Conservation (phyloP, 164 flowering plant genomes). For the Berberis thunbergii region DNA sequence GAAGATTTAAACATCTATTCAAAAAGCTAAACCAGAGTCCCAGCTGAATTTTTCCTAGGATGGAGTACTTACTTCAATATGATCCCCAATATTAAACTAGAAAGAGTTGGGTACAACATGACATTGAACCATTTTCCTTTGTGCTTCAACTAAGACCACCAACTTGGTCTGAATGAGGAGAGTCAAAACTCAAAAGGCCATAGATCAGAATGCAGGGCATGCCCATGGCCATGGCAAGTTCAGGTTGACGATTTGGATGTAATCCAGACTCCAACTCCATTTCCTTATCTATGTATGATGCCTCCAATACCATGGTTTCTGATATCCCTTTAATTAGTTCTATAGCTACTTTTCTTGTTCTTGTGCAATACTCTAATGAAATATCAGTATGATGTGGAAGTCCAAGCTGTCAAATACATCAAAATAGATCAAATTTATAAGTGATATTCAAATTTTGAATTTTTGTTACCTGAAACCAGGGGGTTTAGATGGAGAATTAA, state of each 20-base stretch:
- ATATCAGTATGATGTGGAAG: constrained; percentile 26
- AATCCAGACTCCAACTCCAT: constrained; percentile 22
- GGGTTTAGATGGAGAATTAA: constrained; percentile 47
- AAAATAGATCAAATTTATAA: too few relatives aligned
- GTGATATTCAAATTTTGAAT: too few relatives aligned
- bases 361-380: constrained; percentile 26
- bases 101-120: constrained; percentile 41
- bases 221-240: constrained; percentile 69
- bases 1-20: not conserved
- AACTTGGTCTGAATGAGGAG: constrained; percentile 38
- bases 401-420: not conserved
- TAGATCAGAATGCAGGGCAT: constrained; percentile 64
- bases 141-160: constrained; percentile 61
- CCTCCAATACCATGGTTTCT: constrained; percentile 44
- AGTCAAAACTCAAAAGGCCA: constrained; percentile 52
- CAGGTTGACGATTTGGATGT: constrained; percentile 33
- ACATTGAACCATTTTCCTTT: constrained; percentile 56
- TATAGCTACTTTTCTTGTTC: constrained; percentile 19
- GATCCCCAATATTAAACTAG: constrained; percentile 57
- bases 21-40: not conserved
- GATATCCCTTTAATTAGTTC: constrained; percentile 40
- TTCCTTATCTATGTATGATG: constrained; percentile 22
- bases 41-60: not conserved
- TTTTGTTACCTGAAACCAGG: constrained; percentile 32
- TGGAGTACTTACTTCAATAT: constrained; percentile 32